phyloP scores from a whole-genome alignment of 371 early-diverging fungal genomes.

The Gilbertella persicaria region DNA sequence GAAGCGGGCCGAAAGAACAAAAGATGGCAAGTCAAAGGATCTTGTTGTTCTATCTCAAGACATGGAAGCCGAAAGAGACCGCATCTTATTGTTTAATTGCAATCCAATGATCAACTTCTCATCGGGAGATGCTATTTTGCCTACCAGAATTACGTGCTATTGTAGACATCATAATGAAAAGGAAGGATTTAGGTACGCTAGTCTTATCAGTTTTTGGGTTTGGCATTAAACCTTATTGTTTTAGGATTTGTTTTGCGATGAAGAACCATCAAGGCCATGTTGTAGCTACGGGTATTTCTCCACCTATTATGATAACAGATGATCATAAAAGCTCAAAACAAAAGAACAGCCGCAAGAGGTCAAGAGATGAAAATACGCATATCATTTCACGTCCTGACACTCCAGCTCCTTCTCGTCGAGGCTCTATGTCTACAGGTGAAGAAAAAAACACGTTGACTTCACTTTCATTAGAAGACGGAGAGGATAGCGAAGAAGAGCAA shows the following conservation, averaged over 20 bases:
- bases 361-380: conserved; percentile 28
- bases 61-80: conserved; percentile 60
- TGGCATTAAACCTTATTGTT: neutral
- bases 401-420: conserved; percentile 12
- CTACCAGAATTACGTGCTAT: conserved; percentile 91
- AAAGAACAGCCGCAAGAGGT: conserved; percentile 47
- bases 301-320: conserved; percentile 91
- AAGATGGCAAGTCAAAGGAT: conserved; percentile 32
- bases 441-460: too few relatives aligned
- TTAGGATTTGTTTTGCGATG: conserved; percentile 71
- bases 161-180: conserved; percentile 91
- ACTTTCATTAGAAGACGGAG: neutral
- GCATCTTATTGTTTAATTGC: conserved; percentile 82
- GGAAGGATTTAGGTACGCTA: conserved; percentile 69
- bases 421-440: neutral
- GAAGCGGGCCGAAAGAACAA: conserved; percentile 49
- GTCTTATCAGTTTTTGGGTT: neutral
- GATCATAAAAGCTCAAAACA: conserved; percentile 80
- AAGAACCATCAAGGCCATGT: conserved; percentile 43
- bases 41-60: conserved; percentile 43
- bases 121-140: conserved; percentile 82
- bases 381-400: conserved; percentile 14
- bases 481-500: neutral
- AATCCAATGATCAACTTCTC: conserved; percentile 77
- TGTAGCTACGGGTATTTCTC: conserved; percentile 75